Base-by-base conservation (phyloP, 2,329 filamentous ascomycete species). In the Trichophyton benhamiae region DNA sequence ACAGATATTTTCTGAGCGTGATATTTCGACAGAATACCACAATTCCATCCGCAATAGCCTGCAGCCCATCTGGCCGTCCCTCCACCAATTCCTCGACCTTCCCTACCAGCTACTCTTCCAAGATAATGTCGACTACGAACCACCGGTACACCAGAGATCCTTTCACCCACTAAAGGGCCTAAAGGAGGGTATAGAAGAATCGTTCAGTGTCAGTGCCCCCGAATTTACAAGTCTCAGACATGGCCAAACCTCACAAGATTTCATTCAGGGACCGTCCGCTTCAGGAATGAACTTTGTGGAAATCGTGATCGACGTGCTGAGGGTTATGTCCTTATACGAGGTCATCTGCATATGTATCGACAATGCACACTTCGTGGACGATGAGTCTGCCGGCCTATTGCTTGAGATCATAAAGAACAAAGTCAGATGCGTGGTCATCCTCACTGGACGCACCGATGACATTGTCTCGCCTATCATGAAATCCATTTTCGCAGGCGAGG, bases 261-360 rank as follows among this genome's bases (percentile, higher is more conserved):
- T 76, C 63, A 62, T 46, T 46, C 52, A 62, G 27, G 63, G 61
- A 11, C 61, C 60, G 15, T 46, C 49, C 1, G 73, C 25, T 69
- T 75, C 59, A 70, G 80, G 81, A 1, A 87, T 89, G 65, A 85
- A 89, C 11, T 81, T 96, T 61, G 88, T 92, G 80, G 92, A 91
- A 69, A 91, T 89, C 1, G 92, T 95, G 67, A 77, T 96, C 53
- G 91, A 96, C 66, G 87, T 96, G 8, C 74, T 96, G 58, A 83
- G 89, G 59, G 83, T 95, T 48, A 85, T 97, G 61, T 87, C 89
- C 0, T 80, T 86, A 20, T 86, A 91, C 71, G 94, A 91, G 68
- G 85, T 96, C 68, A 91, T 96, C 60, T 95, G 89, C 69, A 86
- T 96, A 67, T 91, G 86, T 67, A 76, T 96, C 30, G 92, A 96